Evolutionary conservation across 495 filamentous ascomycete species (phyloP), one percentile per base, ranked within the genome.

Genomic region (Podospora appendiculata): DNA sequence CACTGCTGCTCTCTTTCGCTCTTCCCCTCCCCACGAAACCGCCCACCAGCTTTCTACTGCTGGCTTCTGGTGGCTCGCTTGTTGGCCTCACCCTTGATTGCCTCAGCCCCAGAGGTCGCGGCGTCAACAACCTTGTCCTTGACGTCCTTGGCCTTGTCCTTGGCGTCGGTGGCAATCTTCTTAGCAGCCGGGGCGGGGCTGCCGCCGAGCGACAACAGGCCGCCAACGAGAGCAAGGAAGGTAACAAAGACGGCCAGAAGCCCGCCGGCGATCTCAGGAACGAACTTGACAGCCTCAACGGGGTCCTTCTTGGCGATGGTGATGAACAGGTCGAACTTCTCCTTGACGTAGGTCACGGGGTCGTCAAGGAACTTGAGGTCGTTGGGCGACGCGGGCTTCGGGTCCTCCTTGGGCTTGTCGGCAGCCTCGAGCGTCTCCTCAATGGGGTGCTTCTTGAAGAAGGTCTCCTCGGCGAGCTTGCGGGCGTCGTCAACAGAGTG

Each of bases 401-500:
- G 84, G 25, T 84, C 80, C 47, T 73, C 64, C 82, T 90, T 90
- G 57, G 93, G 91, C 77, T 87, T 87, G 59, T 78, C 77, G 48
- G 85, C 88, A 61, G 87, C 83, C 71, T 95, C 89, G 62, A 92
- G 80, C 6, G 82, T 79, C 76, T 85, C 77, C 78, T 99, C 94
- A 53, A 90, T 74, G 49, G 84, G 75, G 69, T 84, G 77, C 87
- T 99, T 99, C 72, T 92, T 73, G 70, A 90, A 87, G 73, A 91
- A 99, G 56, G 89, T 93, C 79, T 95, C 88, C 46, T 87, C 72
- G 69, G 92, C 86, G 58, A 99, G 77, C 75, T 90, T 87, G 71
- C 86, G 83, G 54, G 94, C 94, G 59, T 99, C 94, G 66, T 87
- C 89, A 59, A 89, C 70, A 42, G 94, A 99, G 84, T 99, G 94